Percentiles rank a stretch among this genome's conserved stretches.
Evolutionary conservation across 2,329 filamentous ascomycete species (phyloP).

Genomic region (Trichophyton simii): DNA sequence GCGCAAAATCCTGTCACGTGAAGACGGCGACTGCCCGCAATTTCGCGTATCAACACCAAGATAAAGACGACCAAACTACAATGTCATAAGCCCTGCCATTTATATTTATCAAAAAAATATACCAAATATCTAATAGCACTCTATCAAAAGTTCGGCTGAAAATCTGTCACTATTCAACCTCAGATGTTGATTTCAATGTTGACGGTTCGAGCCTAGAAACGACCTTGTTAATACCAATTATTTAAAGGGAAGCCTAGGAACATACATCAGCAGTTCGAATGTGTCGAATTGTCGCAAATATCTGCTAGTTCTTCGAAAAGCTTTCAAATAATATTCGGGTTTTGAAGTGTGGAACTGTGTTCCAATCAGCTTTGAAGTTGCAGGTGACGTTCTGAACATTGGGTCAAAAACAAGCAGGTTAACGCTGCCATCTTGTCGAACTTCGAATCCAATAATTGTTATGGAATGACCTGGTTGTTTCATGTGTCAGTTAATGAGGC

Average conservation of each 20-base stretch:
- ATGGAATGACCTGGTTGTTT: conserved; percentile 59
- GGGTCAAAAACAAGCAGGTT: conserved; percentile 83
- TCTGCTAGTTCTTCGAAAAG: conserved; percentile 57
- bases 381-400: conserved; percentile 57
- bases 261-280: conserved; percentile 66
- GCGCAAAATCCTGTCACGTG: too few relatives aligned
- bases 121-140: too few relatives aligned
- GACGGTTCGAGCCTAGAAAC: background rate
- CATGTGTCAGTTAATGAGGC: background rate
- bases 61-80: too few relatives aligned
- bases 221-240: background rate
- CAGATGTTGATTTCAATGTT: background rate
- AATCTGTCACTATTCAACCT: background rate
- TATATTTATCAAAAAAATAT: too few relatives aligned
- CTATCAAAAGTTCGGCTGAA: too few relatives aligned
- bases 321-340: conserved; percentile 48
- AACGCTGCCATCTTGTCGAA: conserved; percentile 47
- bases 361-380: conserved; percentile 48
- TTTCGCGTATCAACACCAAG: too few relatives aligned
- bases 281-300: conserved; percentile 60
- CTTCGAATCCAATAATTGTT: conserved; percentile 78
- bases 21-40: too few relatives aligned
- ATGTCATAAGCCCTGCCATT: too few relatives aligned
- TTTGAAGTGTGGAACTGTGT: conserved; percentile 27
- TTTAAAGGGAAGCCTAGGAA: background rate